These are phyloP conservation scores for Gentiana dahurica DNA, from an alignment of 257 asterid genomes.

Conservation along the genomic window DNA sequence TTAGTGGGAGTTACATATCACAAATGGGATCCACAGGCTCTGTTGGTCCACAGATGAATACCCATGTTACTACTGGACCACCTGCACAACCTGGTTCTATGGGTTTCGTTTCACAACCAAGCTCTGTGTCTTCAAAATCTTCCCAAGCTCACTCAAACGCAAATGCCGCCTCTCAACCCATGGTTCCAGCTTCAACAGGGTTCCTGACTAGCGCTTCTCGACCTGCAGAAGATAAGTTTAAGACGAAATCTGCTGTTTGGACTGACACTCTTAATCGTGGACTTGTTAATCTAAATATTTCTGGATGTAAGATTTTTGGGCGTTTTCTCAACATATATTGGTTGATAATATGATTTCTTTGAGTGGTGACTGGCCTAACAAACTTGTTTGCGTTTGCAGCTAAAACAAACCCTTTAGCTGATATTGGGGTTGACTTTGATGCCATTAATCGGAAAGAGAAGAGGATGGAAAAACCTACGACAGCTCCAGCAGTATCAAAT, in stretches of 20 bases:
- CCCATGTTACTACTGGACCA: slow-evolving; percentile 40
- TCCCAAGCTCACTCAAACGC: slow-evolving; percentile 30
- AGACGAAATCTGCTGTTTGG: slow-evolving; percentile 97
- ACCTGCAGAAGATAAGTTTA: slow-evolving; percentile 64
- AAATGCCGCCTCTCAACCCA: slow-evolving; percentile 19
- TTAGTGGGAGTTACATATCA: slow-evolving; percentile 38
- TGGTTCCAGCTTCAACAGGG: slow-evolving; percentile 29
- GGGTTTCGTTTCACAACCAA: slow-evolving; percentile 13
- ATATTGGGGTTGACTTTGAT: slow-evolving; percentile 95
- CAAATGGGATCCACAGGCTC: slow-evolving; percentile 31
- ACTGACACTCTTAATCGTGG: slow-evolving; percentile 96
- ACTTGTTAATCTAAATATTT: slow-evolving; percentile 78
- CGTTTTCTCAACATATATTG: not conserved
- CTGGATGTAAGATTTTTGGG: slow-evolving; percentile 67
- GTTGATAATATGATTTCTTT: not conserved
- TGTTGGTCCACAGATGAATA: slow-evolving; percentile 25
- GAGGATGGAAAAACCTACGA: slow-evolving; percentile 85
- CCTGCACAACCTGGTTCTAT: slow-evolving; percentile 2
- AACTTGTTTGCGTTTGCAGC: slow-evolving; percentile 39
- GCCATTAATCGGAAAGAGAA: slow-evolving; percentile 90
- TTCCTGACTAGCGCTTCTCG: slow-evolving; percentile 41
- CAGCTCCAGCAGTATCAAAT: slow-evolving; percentile 48
- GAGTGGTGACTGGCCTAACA: slow-evolving; percentile 7
- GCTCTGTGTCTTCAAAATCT: slow-evolving; percentile 26
- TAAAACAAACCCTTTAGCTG: slow-evolving; percentile 74